Base-by-base conservation (phyloP, 352 stramenopile genomes). In the Phytopythium chamaehyphon region DNA sequence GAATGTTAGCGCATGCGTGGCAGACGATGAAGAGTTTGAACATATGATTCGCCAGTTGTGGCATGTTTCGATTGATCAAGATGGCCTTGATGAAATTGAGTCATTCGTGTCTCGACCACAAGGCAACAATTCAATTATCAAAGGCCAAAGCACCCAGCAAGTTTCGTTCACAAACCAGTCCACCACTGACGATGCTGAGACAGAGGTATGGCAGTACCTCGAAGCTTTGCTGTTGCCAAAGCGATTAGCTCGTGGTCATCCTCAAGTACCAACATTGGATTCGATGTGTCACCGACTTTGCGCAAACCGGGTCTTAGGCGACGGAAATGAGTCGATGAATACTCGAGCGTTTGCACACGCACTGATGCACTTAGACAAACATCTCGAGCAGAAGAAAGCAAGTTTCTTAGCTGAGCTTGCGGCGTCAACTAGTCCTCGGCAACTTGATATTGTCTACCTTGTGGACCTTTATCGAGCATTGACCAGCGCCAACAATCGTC, bases 1-100 rank as follows among this genome's bases (percentile, higher is more conserved):
- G 61, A 94, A 95, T 62, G 55, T 96, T 4, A 90, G 83, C 40
- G 84, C 83, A 3, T 86, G 70, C 28, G 84, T 96, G 9, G 21
- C 56, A 14, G 66, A 75, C 14, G 87, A 96, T 57, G 63, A 74
- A 26, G 90, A 95, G 53, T 97, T 96, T 67, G 79, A 94, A 37
- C 59, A 61, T 36, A 76, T 96, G 44, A 93, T 97, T 57, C 56
- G 73, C 1, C 83, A 86, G 51, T 57, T 76, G 6, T 90, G 79
- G 79, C 70, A 77, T 31, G 61, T 90, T 31, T 45, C 53, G 16
- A 61, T 59, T 3, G 76, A 23, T 6, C 67, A 28, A 44, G 61
- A 39, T 66, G 73, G 24, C 40, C 36, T 66, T 44, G 33, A 40
- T 55, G 19, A 33, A 33, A 10, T 10, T 33, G 28, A 33, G 28